Base-by-base conservation (phyloP, 1,139 yeast species). In the Lodderomyces parapsilosis region DNA sequence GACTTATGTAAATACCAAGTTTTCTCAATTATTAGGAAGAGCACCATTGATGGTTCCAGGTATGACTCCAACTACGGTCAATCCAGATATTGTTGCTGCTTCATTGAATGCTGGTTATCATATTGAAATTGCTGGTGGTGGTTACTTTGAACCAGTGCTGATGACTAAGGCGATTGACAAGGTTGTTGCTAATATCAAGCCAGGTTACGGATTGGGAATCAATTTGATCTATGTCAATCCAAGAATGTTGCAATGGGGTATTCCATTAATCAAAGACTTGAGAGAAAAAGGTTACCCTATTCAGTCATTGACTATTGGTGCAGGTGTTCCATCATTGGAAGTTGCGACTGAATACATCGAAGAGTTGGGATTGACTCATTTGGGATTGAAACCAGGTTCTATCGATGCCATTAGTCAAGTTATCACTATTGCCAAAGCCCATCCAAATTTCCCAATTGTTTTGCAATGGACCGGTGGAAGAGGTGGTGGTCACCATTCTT, bases 381-480 rank as follows among this genome's bases (percentile, higher is more conserved):
- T 93, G 62, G 96, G 96, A 50, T 83, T 93, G 73, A 93, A 93
- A 74, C 99, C 99, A 49, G 99, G 99, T 63, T 89, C 98, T 17
- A 78, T 90, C 48, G 99, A 93, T 54, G 88, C 97, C 37, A 90
- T 93, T 57, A 76, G 83, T 52, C 94, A 86, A 66, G 89, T 83
- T 52, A 83, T 93, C 57, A 71, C 85, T 47, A 93, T 93, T 62
- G 99, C 99, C 41, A 90, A 88, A 65, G 91, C 96, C 42, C 95
- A 91, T 70, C 99, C 99, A 55, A 72, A 65, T 49, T 93, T 94
- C 90, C 99, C 99, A 53, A 88, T 93, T 59, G 91, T 93, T 46
- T 75, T 93, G 58, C 99, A 93, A 77, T 93, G 99, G 99, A 93
- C 99, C 51, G 99, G 98, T 79, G 99, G 99, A 66, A 91, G 99